A percentile compares a stretch with the other conserved stretches of the same genome.
Conservation (phyloP, 140 eudicot species). For the Flaveria floridana region DNA sequence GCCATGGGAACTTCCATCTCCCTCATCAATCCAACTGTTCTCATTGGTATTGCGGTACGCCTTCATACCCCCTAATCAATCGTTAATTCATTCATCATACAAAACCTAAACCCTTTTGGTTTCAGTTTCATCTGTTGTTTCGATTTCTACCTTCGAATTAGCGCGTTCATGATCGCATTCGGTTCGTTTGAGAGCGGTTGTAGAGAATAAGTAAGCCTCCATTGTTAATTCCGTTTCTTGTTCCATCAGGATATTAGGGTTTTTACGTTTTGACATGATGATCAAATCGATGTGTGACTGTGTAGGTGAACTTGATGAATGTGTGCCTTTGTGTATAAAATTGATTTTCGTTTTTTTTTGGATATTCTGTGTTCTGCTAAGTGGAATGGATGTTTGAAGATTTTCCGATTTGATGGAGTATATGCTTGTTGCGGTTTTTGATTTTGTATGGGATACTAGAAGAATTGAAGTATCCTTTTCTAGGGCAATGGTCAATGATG, state of each 20-base stretch:
- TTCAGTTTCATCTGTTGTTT: neutral
- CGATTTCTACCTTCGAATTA: neutral
- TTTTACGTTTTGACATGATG: neutral
- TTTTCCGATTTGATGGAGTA: neutral
- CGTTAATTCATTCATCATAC: too few relatives aligned
- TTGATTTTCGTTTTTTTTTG: neutral
- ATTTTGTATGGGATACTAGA: neutral
- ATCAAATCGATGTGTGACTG: too few relatives aligned
- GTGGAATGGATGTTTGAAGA: neutral
- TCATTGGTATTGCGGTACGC: constrained; percentile 92
- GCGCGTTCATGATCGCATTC: neutral
- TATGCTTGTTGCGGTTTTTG: neutral
- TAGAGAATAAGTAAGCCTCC: neutral
- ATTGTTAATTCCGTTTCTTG: neutral
- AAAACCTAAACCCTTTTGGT: neutral
- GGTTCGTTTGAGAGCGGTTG: neutral
- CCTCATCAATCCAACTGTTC: constrained; percentile 96
- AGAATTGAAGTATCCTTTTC: neutral
- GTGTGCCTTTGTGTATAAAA: neutral
- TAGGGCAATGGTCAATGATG: neutral
- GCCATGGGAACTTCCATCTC: constrained; percentile 66
- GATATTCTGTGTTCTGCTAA: neutral
- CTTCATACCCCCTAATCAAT: neutral
- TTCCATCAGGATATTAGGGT: neutral
- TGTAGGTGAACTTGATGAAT: neutral